A percentile compares a stretch with the other conserved stretches of the same genome.
Conservation (phyloP, 169 alveolate species). For the Plasmodium ovale region DNA sequence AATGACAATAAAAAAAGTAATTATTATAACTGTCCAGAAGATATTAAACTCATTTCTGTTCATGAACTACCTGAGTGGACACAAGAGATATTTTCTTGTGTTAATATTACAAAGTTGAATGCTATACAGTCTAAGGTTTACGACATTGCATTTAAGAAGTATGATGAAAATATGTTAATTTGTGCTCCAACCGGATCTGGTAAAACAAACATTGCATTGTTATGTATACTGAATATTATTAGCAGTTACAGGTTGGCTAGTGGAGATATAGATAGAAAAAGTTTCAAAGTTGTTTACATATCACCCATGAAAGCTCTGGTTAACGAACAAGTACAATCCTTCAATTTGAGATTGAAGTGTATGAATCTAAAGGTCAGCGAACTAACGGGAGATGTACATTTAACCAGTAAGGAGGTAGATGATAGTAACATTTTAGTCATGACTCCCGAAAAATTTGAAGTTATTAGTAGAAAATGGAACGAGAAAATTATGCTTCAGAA, state of each 20-base stretch:
- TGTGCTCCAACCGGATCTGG: conserved; percentile 99
- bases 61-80: conserved; percentile 96
- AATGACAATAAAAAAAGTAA: conserved; percentile 2
- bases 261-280: conserved; percentile 78
- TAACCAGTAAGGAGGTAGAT: conserved; percentile 96
- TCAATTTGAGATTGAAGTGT: conserved; percentile 83
- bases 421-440: conserved; percentile 98
- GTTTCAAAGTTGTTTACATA: conserved; percentile 97
- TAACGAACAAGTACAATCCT: conserved; percentile 93
- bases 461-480: conserved; percentile 98
- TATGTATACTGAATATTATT: conserved; percentile 96
- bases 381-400: conserved; percentile 97
- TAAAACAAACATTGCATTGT: conserved; percentile 99
- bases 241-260: conserved; percentile 74
- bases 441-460: conserved; percentile 99
- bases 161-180: conserved; percentile 96
- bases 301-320: conserved; percentile 99
- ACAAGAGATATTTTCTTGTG: conserved; percentile 91
- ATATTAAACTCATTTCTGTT: conserved; percentile 82
- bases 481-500: conserved; percentile 93
- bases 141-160: conserved; percentile 93
- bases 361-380: conserved; percentile 95
- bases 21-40: conserved; percentile 59
- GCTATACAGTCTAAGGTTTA: conserved; percentile 96
- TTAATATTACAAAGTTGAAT: conserved; percentile 89